Evolutionary conservation across 331 rosid genomes (phyloP), one percentile per base, ranked within the genome.

Genomic region (Arachis monticola): DNA sequence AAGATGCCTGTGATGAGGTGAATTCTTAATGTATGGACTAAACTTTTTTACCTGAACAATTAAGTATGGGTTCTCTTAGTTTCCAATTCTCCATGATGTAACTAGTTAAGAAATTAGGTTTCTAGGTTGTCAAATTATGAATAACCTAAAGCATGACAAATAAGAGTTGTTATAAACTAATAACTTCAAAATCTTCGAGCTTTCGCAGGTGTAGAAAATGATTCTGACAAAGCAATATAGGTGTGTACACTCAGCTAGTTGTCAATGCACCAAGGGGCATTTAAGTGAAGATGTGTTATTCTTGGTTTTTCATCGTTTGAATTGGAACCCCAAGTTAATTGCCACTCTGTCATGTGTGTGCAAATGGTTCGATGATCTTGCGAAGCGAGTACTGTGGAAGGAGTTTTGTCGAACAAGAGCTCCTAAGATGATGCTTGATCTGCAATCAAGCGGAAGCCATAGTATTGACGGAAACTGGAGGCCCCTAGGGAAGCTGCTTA

Each of bases 311-410:
- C 87, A 86, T 60, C 72, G 67, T 17, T 81, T 90, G 87, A 92
- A 94, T 82, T 92, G 99, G 97, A 90, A 94, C 65, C 99, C 99
- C 2, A 85, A 90, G 81, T 67, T 92, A 77, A 94, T 94, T 61
- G 97, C 97, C 35, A 70, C 91, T 14, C 86, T 94, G 32, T 90
- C 99, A 22, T 89, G 92, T 64, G 96, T 73, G 12, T 94, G 99
- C 85, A 94, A 94, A 86, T 94, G 99, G 97, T 92, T 94, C 75
- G 99, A 94, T 80, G 99, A 94, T 88, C 89, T 94, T 11, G 96
- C 99, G 17, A 94, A 92, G 85, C 83, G 92, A 80, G 92, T 94
- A 50, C 83, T 94, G 47, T 94, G 99, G 99, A 94, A 94, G 82
- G 97, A 92, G 79, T 94, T 94, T 83, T 94, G 97, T 78, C 84